A percentile compares a stretch with the other conserved stretches of the same genome.
Evolutionary conservation across 2,329 filamentous ascomycete species (phyloP).

Genomic region (Colletotrichum abscissum): DNA sequence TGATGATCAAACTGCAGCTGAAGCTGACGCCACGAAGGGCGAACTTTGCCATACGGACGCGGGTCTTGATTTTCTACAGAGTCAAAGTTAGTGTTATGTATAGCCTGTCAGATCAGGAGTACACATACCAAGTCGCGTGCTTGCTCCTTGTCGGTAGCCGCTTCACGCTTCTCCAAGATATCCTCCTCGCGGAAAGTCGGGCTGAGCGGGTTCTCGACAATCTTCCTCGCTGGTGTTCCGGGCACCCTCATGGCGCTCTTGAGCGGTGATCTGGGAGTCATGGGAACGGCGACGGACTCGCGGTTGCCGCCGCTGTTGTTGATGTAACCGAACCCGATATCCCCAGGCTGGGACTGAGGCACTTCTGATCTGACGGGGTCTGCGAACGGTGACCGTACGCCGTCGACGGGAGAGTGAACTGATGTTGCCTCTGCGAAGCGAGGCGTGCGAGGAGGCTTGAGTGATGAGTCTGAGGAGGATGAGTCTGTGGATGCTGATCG

Average conservation of each 20-base stretch:
- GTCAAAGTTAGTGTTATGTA: constrained; percentile 40
- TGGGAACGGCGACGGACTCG: constrained; percentile 70
- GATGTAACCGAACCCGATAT: constrained; percentile 95
- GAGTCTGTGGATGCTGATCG: constrained; percentile 63
- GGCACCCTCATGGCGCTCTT: constrained; percentile 93
- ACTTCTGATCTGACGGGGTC: constrained; percentile 67
- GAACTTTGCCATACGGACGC: constrained; percentile 93
- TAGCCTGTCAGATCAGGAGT: neutral
- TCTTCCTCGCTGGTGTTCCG: constrained; percentile 78
- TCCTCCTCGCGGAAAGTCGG: constrained; percentile 93
- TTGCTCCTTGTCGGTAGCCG: constrained; percentile 85
- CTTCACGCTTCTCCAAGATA: constrained; percentile 85
- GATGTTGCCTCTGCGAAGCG: constrained; percentile 86
- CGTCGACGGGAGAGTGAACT: constrained; percentile 80
- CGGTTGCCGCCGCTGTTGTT: constrained; percentile 58
- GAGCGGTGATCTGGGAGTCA: constrained; percentile 80
- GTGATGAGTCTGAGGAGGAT: constrained; percentile 63
- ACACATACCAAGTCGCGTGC: constrained; percentile 84
- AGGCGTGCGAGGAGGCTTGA: constrained; percentile 78
- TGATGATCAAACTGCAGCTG: constrained; percentile 93
- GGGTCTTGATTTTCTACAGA: constrained; percentile 86
- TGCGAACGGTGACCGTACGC: constrained; percentile 65
- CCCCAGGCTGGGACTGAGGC: constrained; percentile 78
- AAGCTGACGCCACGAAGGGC: constrained; percentile 97
- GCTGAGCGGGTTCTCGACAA: constrained; percentile 80